These are phyloP conservation scores for Magnaporthales sp. DNA, from an alignment of 2,329 filamentous ascomycete species.

Conservation along the genomic window DNA sequence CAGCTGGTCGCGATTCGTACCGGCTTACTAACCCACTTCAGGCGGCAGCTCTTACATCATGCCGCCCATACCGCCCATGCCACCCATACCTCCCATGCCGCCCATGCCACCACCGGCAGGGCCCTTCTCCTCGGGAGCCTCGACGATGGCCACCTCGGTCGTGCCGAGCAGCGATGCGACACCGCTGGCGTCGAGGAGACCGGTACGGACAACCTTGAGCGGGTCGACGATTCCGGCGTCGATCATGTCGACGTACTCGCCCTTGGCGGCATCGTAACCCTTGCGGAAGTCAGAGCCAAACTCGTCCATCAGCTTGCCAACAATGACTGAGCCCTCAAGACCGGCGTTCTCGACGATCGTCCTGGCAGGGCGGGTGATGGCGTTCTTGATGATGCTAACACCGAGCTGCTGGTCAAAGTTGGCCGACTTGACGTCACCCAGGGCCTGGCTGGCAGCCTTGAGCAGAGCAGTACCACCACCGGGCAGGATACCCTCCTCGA, in stretches of 20 bases:
- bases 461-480: constrained; percentile 97
- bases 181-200: constrained; percentile 87
- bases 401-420: constrained; percentile 99
- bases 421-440: constrained; percentile 70
- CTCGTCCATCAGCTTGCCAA: constrained; percentile 97
- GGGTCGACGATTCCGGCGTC: constrained; percentile 92
- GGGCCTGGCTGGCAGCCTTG: constrained; percentile 89
- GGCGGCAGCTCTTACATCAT: constrained; percentile 43
- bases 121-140: constrained; percentile 89
- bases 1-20: neutral
- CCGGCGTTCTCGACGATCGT: constrained; percentile 98
- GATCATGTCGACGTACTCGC: constrained; percentile 99
- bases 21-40: neutral
- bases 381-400: constrained; percentile 94
- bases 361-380: constrained; percentile 89
- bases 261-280: constrained; percentile 93
- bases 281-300: constrained; percentile 91
- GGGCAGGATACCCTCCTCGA: constrained; percentile 98
- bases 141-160: constrained; percentile 95
- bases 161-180: constrained; percentile 95
- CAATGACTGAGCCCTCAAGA: constrained; percentile 87
- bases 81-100: constrained; percentile 55
- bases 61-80: constrained; percentile 46
- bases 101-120: constrained; percentile 57
- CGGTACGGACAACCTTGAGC: constrained; percentile 98